Evolutionary conservation across 1,284 basidiomycete genomes (phyloP), one percentile per base, ranked within the genome.

Genomic region (Crucibulum cyathiforme): DNA sequence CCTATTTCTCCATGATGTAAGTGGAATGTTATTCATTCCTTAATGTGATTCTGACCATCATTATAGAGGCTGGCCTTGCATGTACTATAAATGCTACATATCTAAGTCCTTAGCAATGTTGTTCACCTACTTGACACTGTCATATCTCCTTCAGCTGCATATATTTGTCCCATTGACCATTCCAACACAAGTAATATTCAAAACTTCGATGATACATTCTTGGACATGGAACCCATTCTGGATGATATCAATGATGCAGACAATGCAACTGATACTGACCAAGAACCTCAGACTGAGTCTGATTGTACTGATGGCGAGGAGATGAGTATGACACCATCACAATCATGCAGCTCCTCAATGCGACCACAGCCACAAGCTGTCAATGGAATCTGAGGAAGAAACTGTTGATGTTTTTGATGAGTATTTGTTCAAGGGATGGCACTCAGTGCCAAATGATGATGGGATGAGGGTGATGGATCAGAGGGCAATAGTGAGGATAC

Each of bases 141-240:
- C 37, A 9, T 46, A 15, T 53, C 52, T 47, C 36, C 53, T 34
- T 37, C 63, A 93, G 95, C 97, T 70, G 97, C 97, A n/a, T 97
- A 98, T 83, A 94, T 96, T 67, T 96, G 97, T 19, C 90, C 93
- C 17, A 94, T 96, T 70, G 94, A 98, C 73, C 94, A 95, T 7
- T 87, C 88, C 50, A 94, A 98, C 75, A 95, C 96, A 66, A 91
- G 90, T 71, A 97, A 99, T 85, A 97, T 94, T 63, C 94, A 95
- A 75, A 98, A 98, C 78, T 99, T 98, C 74, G 97, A 98, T 74
- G 94, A 97, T 67, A 92, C 94, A 37, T 98, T 98, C 86, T 84
- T 98, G 58, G 94, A 95, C 71, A 96, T 98, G 91, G 90, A 93
- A 65, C 94, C 94, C 41, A 89, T 92, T 58, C 86, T 94, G 63